phyloP scores from a whole-genome alignment of 345 rosid species.

The Nephelium lappaceum region DNA sequence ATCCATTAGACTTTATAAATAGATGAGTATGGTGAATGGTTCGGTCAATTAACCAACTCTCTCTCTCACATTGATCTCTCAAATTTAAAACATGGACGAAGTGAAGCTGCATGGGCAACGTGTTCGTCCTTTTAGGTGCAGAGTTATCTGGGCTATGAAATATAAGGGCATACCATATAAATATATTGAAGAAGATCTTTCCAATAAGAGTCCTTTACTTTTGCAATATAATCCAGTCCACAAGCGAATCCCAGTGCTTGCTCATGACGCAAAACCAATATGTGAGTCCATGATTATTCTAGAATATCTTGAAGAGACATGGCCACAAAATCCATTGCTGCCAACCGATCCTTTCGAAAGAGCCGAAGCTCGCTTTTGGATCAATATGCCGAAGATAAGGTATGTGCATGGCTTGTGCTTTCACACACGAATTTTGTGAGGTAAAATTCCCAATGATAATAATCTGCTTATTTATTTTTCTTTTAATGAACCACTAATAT shows the following conservation, averaged over 20 bases:
- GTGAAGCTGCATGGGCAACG: slow-evolving; percentile 35
- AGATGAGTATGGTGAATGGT: too few relatives aligned
- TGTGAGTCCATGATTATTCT: slow-evolving; percentile 37
- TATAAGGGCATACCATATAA: slow-evolving; percentile 34
- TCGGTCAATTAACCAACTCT: neutral
- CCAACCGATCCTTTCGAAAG: slow-evolving; percentile 33
- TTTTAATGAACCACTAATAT: too few relatives aligned
- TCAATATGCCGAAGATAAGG: slow-evolving; percentile 40
- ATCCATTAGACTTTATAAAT: too few relatives aligned
- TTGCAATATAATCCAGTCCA: slow-evolving; percentile 32
- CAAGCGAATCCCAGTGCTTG: slow-evolving; percentile 41
- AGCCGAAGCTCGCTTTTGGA: slow-evolving; percentile 37
- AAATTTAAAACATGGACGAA: slow-evolving; percentile 16
- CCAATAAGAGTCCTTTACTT: slow-evolving; percentile 32
- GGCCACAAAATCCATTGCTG: slow-evolving; percentile 35
- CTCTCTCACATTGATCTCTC: neutral
- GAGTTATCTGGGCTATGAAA: slow-evolving; percentile 38
- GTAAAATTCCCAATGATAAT: too few relatives aligned
- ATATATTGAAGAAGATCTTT: slow-evolving; percentile 34
- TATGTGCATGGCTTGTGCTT: neutral
- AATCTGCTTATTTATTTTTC: too few relatives aligned
- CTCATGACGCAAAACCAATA: slow-evolving; percentile 38
- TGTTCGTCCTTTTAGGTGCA: slow-evolving; percentile 30
- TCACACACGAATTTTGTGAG: neutral
- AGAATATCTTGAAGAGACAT: slow-evolving; percentile 38